Percentiles rank a stretch among this genome's conserved stretches.
Conservation (phyloP, 2,329 filamentous ascomycete species). For the Colletotrichum sansevieriae region DNA sequence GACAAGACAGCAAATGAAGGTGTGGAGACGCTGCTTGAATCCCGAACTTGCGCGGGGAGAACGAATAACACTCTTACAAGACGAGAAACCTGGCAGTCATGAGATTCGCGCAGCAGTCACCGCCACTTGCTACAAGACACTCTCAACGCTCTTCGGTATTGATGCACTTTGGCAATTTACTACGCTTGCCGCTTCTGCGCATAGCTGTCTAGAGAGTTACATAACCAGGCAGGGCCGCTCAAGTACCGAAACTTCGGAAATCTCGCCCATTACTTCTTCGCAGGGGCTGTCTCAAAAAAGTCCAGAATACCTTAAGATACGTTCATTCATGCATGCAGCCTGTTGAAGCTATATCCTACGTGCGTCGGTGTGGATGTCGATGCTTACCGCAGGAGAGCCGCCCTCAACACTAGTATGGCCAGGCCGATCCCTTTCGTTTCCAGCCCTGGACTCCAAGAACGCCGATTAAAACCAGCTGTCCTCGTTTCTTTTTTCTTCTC, state of each 20-base stretch:
- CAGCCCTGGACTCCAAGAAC: slow-evolving; percentile 23
- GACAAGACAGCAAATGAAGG: slow-evolving; percentile 30
- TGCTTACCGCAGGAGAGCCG: slow-evolving; percentile 35
- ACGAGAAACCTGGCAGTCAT: slow-evolving; percentile 32
- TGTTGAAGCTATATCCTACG: slow-evolving; percentile 42
- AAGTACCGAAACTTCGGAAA: slow-evolving; percentile 16
- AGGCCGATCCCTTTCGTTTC: slow-evolving; percentile 37
- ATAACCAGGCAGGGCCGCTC: background rate
- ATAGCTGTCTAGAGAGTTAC: slow-evolving; percentile 1
- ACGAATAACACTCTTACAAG: slow-evolving; percentile 29
- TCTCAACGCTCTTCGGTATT: slow-evolving; percentile 7
- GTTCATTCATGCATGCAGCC: slow-evolving; percentile 38
- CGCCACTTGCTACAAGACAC: slow-evolving; percentile 30
- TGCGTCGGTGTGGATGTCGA: slow-evolving; percentile 32
- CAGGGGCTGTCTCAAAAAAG: slow-evolving; percentile 13
- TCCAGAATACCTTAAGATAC: slow-evolving; percentile 15
- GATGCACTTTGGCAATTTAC: background rate
- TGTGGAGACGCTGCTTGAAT: slow-evolving; percentile 23
- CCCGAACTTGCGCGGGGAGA: slow-evolving; percentile 31
- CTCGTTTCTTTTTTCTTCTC: slow-evolving; percentile 30
- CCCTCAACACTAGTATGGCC: slow-evolving; percentile 38
- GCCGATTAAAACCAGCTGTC: slow-evolving; percentile 10
- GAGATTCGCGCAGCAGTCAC: slow-evolving; percentile 40
- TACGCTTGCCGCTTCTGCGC: slow-evolving; percentile 13
- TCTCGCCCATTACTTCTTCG: slow-evolving; percentile 15